Evolutionary conservation across 2,329 filamentous ascomycete species (phyloP), one percentile per base, ranked within the genome.

Genomic region (Dactylellina drechsleri): DNA sequence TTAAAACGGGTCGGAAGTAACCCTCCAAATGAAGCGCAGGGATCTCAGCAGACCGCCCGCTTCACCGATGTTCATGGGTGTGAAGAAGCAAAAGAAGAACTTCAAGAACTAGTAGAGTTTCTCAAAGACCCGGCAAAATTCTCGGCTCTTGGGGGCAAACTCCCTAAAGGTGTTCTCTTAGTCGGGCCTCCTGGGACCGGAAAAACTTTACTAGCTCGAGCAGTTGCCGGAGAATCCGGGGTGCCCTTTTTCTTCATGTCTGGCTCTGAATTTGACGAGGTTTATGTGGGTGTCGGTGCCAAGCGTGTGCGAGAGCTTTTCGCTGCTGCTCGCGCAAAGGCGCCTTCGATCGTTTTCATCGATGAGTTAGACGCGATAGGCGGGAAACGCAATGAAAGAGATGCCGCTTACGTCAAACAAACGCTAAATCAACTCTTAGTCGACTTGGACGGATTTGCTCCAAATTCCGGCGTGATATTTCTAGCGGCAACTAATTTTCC

Each of bases 241-340:
- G 95, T 99, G 16, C 95, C 95, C 0, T 99, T 99, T 86, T 99
- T 98, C 86, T 99, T 97, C 86, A 98, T 99, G 94, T 99, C 95
- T 80, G 95, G 95, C 59, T 96, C 92, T 71, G 95, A 99, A 82
- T 99, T 99, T 81, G 95, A 99, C 80, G 95, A 99, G 83, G 91
- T 99, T 61, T 99, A 97, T 80, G 96, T 99, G 41, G 95, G 95
- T 81, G 95, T 99, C 64, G 93, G 93, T 81, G 93, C 93, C 53
- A 97, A 99, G 85, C 91, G 95, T 80, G 94, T 99, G 57, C 92
- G 95, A 72, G 95, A 97, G 77, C 87, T 97, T n/a, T 96, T 97
- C 82, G 84, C 86, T 53, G 89, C 91, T 66, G 94, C 94, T 77
- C 92, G 93, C 78, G 82, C 86, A 77, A 97, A 98, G 84, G 90